Evolutionary conservation across 1,284 basidiomycete species (phyloP).

Genomic region (Boletellus deceptivus): DNA sequence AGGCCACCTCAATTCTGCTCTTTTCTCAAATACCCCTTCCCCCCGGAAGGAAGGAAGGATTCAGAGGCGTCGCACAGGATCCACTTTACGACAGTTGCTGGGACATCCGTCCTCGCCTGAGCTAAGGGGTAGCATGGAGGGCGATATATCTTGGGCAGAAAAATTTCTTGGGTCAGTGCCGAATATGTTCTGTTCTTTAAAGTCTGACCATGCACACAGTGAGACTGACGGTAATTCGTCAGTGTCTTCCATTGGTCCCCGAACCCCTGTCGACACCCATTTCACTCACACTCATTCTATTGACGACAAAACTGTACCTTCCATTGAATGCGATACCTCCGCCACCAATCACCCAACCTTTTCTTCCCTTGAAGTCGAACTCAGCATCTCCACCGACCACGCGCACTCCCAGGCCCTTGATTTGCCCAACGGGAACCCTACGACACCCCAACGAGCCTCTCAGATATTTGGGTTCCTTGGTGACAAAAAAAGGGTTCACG

Average conservation of each 20-base stretch:
- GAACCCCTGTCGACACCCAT: slow-evolving; percentile 42
- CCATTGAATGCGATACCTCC: slow-evolving; percentile 46
- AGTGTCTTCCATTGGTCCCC: slow-evolving; percentile 44
- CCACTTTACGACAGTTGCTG: slow-evolving; percentile 68
- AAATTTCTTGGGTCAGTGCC: slow-evolving; percentile 59
- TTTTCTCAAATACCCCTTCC: slow-evolving; percentile 62
- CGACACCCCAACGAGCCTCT: slow-evolving; percentile 61
- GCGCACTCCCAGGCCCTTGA: slow-evolving; percentile 30
- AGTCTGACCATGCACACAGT: slow-evolving; percentile 29
- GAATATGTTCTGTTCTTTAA: not conserved
- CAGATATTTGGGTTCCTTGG: slow-evolving; percentile 67
- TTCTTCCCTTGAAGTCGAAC: slow-evolving; percentile 71
- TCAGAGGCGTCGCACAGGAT: slow-evolving; percentile 59
- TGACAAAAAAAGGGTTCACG: slow-evolving; percentile 37
- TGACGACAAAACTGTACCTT: slow-evolving; percentile 37
- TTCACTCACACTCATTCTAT: slow-evolving; percentile 35
- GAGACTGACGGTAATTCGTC: slow-evolving; percentile 48
- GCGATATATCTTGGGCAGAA: slow-evolving; percentile 81
- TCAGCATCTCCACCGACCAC: slow-evolving; percentile 48
- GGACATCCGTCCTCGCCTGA: slow-evolving; percentile 47
- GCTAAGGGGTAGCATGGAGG: slow-evolving; percentile 41
- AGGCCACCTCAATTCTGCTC: slow-evolving; percentile 55
- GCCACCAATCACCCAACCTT: slow-evolving; percentile 49
- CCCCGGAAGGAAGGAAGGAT: slow-evolving; percentile 42
- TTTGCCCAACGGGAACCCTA: slow-evolving; percentile 34